phyloP scores from a whole-genome alignment of 2,329 filamentous ascomycete genomes.

The Colletotrichum lentis region DNA sequence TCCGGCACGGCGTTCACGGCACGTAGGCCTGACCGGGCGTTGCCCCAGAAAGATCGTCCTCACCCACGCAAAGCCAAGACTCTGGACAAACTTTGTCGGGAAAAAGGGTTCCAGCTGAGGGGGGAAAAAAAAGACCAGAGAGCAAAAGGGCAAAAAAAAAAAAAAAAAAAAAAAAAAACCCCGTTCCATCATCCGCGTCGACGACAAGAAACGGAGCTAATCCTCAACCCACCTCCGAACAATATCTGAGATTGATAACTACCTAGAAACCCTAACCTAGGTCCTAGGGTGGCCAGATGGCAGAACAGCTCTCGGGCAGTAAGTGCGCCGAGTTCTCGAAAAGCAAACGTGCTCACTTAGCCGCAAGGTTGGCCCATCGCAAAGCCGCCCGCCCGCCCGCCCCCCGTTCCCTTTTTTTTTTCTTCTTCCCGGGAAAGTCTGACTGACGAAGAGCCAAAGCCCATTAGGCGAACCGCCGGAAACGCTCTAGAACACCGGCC shows the following conservation, averaged over 20 bases:
- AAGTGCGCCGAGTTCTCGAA: constrained; percentile 24
- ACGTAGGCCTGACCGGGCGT: constrained; percentile 9
- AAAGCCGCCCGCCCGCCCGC: no score
- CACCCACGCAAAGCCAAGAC: constrained; percentile 25
- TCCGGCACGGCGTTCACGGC: constrained; percentile 28
- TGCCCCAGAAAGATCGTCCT: constrained; percentile 32
- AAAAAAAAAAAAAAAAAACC: no score
- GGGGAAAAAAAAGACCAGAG: neutral
- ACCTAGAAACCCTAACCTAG: constrained; percentile 9
- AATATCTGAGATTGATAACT: neutral
- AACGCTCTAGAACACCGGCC: constrained; percentile 10
- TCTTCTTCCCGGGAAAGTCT: constrained; percentile 2
- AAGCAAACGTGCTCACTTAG: constrained; percentile 23
- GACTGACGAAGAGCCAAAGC: constrained; percentile 3
- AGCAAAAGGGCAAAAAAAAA: neutral
- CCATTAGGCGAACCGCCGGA: constrained; percentile 14
- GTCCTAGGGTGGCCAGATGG: no score
- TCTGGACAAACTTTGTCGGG: constrained; percentile 16
- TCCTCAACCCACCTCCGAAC: neutral
- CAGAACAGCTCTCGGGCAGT: neutral
- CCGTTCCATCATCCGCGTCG: neutral
- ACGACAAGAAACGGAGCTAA: neutral
- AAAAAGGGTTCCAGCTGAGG: neutral
- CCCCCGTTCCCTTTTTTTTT: neutral
- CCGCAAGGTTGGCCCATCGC: constrained; percentile 13